Conservation (phyloP, 2,329 filamentous ascomycete genomes). For the Phialophora expanda region DNA sequence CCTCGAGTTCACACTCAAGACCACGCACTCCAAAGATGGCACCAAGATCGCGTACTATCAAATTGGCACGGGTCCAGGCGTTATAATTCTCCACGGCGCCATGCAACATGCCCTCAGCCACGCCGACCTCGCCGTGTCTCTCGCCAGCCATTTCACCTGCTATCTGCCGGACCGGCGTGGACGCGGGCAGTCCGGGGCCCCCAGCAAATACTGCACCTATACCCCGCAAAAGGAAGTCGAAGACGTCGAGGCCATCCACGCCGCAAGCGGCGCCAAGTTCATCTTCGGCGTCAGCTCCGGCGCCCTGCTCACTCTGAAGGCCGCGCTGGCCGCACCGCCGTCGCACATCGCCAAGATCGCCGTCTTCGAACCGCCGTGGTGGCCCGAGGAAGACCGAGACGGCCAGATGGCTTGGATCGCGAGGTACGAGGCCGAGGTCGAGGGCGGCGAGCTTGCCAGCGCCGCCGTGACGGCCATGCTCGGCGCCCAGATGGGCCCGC, state of each 20-base stretch:
- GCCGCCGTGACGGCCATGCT: slow-evolving; percentile 27
- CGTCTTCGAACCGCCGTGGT: slow-evolving; percentile 30
- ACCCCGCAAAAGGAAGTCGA: slow-evolving; percentile 19
- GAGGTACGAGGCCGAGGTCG: slow-evolving; percentile 23
- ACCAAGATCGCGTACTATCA: slow-evolving; percentile 30
- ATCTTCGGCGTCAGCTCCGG: slow-evolving; percentile 30
- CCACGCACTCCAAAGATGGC: slow-evolving; percentile 21
- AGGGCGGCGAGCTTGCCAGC: slow-evolving; percentile 21
- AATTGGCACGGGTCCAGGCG: slow-evolving; percentile 16
- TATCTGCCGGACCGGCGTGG: slow-evolving; percentile 29
- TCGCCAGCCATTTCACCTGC: slow-evolving; percentile 24
- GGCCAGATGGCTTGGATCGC: slow-evolving; percentile 16
- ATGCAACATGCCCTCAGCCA: slow-evolving; percentile 29
- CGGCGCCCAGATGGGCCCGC: slow-evolving; percentile 25
- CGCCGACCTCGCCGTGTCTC: slow-evolving; percentile 19
- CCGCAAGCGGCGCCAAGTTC: slow-evolving; percentile 18
- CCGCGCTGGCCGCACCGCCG: slow-evolving; percentile 16
- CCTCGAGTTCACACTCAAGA: slow-evolving; percentile 9
- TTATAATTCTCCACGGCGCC: slow-evolving; percentile 27
- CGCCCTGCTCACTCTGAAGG: slow-evolving; percentile 24
- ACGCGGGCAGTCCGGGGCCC: slow-evolving; percentile 20
- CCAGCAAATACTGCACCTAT: slow-evolving; percentile 15
- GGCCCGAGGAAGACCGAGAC: slow-evolving; percentile 20
- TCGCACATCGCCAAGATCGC: slow-evolving; percentile 24
- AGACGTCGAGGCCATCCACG: slow-evolving; percentile 27